phyloP scores from a whole-genome alignment of 345 rosid genomes.

The Populus simonii region DNA sequence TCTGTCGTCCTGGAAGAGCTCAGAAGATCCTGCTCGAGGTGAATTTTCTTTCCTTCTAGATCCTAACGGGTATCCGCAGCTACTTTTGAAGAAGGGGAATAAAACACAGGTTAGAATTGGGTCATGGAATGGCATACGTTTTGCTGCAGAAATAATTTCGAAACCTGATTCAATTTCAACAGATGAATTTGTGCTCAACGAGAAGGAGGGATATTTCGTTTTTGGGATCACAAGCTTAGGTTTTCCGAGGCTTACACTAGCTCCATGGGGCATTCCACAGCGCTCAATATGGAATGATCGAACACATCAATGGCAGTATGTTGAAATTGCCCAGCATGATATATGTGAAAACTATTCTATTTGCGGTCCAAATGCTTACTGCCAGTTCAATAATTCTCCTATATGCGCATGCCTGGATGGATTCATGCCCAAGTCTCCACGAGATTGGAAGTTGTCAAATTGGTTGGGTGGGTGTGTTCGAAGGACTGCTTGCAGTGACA shows the following conservation, averaged over 20 bases:
- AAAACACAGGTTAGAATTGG: background rate
- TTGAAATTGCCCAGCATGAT: background rate
- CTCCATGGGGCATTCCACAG: background rate
- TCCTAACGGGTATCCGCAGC: background rate
- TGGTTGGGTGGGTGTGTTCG: conserved; percentile 5
- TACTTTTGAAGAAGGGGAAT: background rate
- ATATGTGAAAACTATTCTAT: background rate
- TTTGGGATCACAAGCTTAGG: background rate
- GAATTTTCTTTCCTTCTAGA: background rate
- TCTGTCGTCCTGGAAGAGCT: background rate
- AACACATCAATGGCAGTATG: background rate
- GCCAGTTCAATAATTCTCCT: background rate
- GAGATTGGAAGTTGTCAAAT: background rate
- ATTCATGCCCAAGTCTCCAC: background rate
- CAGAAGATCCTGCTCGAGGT: background rate
- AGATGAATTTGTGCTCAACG: background rate
- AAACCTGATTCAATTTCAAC: background rate
- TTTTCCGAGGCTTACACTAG: background rate
- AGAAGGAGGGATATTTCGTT: background rate
- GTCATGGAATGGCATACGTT: background rate
- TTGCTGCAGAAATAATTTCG: too few species aligned
- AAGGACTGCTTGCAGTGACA: background rate
- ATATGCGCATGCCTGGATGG: background rate
- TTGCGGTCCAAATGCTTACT: background rate
- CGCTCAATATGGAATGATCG: background rate